A percentile compares a stretch with the other conserved stretches of the same genome.
Conservation (phyloP, 2,329 filamentous ascomycete genomes). For the Paraphoma sp. region DNA sequence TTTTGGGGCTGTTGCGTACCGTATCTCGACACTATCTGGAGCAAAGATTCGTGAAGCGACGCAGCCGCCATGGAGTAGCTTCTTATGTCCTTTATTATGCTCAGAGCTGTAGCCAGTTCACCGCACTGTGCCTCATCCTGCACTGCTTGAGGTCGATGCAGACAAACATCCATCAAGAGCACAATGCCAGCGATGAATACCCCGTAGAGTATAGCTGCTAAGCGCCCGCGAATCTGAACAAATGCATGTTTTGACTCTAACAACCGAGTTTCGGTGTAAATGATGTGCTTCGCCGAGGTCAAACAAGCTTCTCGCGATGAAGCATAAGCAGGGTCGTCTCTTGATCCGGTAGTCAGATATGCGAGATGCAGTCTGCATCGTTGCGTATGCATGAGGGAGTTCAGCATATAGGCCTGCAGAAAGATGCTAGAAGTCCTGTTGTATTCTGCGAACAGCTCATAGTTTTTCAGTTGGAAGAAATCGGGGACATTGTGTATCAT, state of each 20-base stretch:
- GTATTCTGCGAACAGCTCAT: background rate
- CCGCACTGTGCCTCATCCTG: background rate
- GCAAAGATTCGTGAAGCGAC: slow-evolving; percentile 1
- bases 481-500: slow-evolving; percentile 38
- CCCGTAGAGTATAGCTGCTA: slow-evolving; percentile 3
- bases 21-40: background rate
- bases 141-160: background rate
- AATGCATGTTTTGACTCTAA: background rate
- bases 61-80: background rate
- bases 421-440: slow-evolving; percentile 13
- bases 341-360: slow-evolving; percentile 40
- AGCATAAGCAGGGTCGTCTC: slow-evolving; percentile 33
- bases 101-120: slow-evolving; percentile 1
- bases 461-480: slow-evolving; percentile 37
- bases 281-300: slow-evolving; percentile 37
- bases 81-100: background rate
- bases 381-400: slow-evolving; percentile 44
- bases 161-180: slow-evolving; percentile 5
- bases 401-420: slow-evolving; percentile 45
- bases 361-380: slow-evolving; percentile 45
- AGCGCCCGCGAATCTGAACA: background rate
- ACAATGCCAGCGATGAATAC: slow-evolving; percentile 5
- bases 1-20: background rate
- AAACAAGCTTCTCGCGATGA: slow-evolving; percentile 46
- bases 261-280: slow-evolving; percentile 22